These are phyloP conservation scores for Toxoplasma gondii DNA, from an alignment of 169 alveolate species.

Conservation along the genomic window DNA sequence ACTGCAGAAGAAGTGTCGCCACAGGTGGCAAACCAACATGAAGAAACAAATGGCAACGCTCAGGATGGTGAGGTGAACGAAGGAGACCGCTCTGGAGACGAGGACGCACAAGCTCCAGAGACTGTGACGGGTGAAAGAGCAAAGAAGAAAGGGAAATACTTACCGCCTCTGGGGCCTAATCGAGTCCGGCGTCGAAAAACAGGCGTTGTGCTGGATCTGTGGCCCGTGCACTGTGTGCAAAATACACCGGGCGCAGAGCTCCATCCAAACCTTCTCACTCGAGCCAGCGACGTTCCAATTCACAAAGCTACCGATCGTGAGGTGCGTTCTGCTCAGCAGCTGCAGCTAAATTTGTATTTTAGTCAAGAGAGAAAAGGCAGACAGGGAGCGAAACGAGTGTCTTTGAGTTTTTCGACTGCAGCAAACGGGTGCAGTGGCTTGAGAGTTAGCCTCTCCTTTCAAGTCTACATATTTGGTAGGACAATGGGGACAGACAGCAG, in stretches of 20 bases:
- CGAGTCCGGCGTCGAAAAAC: not conserved
- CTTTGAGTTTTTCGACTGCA: not conserved
- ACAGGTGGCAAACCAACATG: not conserved
- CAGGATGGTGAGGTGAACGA: not conserved
- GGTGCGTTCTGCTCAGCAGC: not conserved
- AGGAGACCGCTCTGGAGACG: not conserved
- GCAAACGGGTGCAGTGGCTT: not conserved
- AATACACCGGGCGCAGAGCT: constrained; percentile 53
- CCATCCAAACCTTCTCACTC: constrained; percentile 22
- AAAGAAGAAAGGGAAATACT: not conserved
- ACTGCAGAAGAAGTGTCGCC: not conserved
- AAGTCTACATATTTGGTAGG: not conserved
- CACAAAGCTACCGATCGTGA: constrained; percentile 35
- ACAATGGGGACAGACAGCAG: not conserved
- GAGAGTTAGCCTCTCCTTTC: not conserved
- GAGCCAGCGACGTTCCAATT: constrained; percentile 24
- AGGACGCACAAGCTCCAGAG: not conserved
- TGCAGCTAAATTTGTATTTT: not conserved
- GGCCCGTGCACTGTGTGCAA: constrained; percentile 66
- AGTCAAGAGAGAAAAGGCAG: not conserved
- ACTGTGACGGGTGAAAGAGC: not conserved
- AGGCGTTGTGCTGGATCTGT: constrained; percentile 25
- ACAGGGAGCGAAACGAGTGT: not conserved
- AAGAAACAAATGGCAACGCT: not conserved
- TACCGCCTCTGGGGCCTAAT: not conserved